phyloP scores from a whole-genome alignment of 345 rosid species.

The Dipteronia dyeriana region DNA sequence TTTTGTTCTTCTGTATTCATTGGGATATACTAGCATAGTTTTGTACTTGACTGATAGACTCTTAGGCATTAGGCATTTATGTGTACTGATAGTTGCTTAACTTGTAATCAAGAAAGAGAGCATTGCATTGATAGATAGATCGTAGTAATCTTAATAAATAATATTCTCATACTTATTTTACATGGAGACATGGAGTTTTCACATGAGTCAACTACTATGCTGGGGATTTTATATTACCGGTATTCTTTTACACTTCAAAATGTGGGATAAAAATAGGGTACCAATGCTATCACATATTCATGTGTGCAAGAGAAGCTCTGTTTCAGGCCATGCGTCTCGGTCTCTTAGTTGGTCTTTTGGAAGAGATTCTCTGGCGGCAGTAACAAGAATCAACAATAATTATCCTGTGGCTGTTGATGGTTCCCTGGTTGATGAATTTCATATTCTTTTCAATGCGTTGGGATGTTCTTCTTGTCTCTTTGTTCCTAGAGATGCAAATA shows the following conservation, averaged over 20 bases:
- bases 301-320: too few species aligned
- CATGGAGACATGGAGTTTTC: slow-evolving; percentile 1
- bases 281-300: not conserved
- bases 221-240: not conserved
- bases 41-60: not conserved
- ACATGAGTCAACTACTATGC: not conserved
- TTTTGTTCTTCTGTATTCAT: not conserved
- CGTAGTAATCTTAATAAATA: not conserved
- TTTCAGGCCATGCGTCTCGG: too few species aligned
- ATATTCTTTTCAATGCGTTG: too few species aligned
- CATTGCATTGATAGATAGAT: not conserved
- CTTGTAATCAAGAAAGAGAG: not conserved
- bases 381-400: too few species aligned
- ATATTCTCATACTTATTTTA: not conserved
- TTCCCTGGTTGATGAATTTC: too few species aligned
- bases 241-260: not conserved
- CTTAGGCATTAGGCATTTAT: not conserved
- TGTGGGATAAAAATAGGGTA: not conserved
- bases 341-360: too few species aligned
- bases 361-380: too few species aligned
- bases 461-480: too few species aligned
- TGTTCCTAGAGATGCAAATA: too few species aligned
- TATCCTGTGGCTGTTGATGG: too few species aligned
- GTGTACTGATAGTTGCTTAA: not conserved
- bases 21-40: not conserved